These are phyloP conservation scores for Helianthus tuberosus DNA, from an alignment of 129 eudicot genomes.

Conservation along the genomic window DNA sequence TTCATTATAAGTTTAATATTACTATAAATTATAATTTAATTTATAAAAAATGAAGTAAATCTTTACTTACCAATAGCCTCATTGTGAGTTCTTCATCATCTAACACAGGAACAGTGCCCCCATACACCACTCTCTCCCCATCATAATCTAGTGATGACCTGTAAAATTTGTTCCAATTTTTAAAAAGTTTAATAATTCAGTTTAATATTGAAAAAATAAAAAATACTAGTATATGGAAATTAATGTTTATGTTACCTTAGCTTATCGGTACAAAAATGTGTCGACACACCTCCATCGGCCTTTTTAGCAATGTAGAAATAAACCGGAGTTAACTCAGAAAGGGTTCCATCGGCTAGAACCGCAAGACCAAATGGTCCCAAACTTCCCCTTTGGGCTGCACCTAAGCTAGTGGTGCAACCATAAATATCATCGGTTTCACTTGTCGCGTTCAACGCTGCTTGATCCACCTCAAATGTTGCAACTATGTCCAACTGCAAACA, in stretches of 20 bases:
- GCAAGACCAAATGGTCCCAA: conserved; percentile 86
- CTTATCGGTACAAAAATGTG: conserved; percentile 81
- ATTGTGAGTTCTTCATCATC: conserved; percentile 67
- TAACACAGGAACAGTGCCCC: conserved; percentile 75
- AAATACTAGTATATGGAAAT: background rate
- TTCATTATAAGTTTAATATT: background rate
- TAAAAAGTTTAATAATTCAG: too few species aligned
- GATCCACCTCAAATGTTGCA: conserved; percentile 66
- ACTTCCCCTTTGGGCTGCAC: conserved; percentile 61
- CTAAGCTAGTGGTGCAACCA: conserved; percentile 61
- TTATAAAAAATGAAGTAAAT: background rate
- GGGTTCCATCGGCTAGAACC: conserved; percentile 72
- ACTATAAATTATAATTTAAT: background rate
- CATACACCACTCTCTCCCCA: conserved; percentile 58
- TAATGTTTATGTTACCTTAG: conserved; percentile 47
- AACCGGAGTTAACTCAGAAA: conserved; percentile 71
- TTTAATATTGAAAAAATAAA: too few species aligned
- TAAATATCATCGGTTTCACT: conserved; percentile 42
- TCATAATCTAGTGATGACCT: conserved; percentile 79
- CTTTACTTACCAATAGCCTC: conserved; percentile 67
- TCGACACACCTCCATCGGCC: conserved; percentile 44
- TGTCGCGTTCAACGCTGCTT: conserved; percentile 36
- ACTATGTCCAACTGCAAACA: conserved; percentile 68
- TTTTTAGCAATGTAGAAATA: conserved; percentile 77
- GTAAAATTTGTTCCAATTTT: background rate